Conservation (phyloP, 1,284 basidiomycete species). For the Hemileia vastatrix region DNA sequence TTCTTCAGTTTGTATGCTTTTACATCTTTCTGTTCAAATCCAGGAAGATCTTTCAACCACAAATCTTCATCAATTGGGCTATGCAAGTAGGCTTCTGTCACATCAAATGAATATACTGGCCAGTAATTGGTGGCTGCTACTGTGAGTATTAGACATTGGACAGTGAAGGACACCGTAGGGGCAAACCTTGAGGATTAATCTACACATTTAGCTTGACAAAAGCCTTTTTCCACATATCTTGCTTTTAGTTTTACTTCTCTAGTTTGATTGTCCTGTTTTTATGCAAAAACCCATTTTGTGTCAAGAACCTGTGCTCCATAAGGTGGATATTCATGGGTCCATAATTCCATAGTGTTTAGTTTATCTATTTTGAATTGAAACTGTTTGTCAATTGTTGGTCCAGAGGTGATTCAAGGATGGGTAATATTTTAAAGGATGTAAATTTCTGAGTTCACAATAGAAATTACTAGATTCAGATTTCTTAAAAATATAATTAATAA, state of each 20-base stretch:
- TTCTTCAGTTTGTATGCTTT: background rate
- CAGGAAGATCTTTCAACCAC: background rate
- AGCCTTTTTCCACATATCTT: background rate
- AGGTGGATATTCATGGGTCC: too few species aligned
- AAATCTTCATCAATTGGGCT: slow-evolving; percentile 12
- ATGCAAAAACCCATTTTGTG: slow-evolving; percentile 1
- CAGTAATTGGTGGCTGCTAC: background rate
- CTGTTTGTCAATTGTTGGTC: too few species aligned
- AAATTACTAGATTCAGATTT: too few species aligned
- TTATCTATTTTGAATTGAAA: too few species aligned
- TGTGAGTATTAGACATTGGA: background rate
- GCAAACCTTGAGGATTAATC: background rate
- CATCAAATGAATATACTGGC: background rate
- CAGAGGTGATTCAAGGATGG: too few species aligned
- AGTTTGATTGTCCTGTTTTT: background rate
- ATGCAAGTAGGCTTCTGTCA: slow-evolving; percentile 4
- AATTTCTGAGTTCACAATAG: too few species aligned
- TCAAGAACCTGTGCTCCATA: background rate
- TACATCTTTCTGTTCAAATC: background rate
- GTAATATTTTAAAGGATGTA: too few species aligned
- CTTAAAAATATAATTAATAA: too few species aligned
- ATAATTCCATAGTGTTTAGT: too few species aligned
- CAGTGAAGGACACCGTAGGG: background rate
- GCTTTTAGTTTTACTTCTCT: background rate
- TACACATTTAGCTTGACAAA: background rate